A percentile compares a stretch with the other conserved stretches of the same genome.
phyloP scores from a whole-genome alignment of 495 filamentous ascomycete genomes.

The Neurospora tetrasperma region DNA sequence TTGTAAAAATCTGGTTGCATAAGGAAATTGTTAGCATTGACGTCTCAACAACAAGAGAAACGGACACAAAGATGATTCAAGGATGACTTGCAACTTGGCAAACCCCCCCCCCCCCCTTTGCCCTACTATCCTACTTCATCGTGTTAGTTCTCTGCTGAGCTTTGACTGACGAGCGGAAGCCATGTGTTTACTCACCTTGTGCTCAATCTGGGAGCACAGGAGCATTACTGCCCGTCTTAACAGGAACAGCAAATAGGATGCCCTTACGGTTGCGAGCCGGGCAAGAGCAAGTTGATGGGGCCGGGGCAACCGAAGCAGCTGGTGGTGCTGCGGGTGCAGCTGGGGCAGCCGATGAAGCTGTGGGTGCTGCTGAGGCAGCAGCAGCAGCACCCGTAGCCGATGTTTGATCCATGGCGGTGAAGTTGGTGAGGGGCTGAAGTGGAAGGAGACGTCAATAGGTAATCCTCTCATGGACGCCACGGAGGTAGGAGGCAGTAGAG shows the following conservation, averaged over 20 bases:
- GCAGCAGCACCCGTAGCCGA: background rate
- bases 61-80: conserved; percentile 97
- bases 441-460: background rate
- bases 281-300: background rate
- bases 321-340: background rate
- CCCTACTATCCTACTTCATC: background rate
- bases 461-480: background rate
- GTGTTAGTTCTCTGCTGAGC: background rate
- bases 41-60: conserved; percentile 66
- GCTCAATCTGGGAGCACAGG: background rate
- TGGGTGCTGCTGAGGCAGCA: background rate
- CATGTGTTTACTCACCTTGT: background rate
- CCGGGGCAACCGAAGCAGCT: background rate
- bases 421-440: background rate
- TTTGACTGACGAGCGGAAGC: background rate
- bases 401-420: background rate
- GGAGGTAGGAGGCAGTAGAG: background rate
- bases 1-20: conserved; percentile 69
- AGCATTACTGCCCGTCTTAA: background rate
- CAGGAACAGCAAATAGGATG: background rate
- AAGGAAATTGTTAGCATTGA: conserved; percentile 10
- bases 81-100: conserved; percentile 57
- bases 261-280: background rate
- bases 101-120: background rate
- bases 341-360: background rate